Evolutionary conservation across 805 yeast genomes (phyloP).

Genomic region (Kodamaea lidongshanica): DNA sequence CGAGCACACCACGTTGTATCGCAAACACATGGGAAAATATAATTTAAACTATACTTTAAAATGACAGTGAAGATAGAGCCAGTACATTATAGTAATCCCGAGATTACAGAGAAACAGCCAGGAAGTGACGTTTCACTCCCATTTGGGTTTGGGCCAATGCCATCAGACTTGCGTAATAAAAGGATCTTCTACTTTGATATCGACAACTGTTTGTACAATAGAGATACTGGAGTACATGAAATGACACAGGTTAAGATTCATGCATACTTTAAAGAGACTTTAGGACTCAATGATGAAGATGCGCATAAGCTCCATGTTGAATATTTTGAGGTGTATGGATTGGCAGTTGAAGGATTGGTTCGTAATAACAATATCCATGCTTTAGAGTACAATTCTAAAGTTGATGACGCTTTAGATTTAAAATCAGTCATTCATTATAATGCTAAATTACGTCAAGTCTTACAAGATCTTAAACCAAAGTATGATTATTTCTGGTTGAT

Average conservation of each 20-base stretch:
- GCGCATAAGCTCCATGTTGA: constrained; percentile 65
- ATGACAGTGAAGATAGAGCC: constrained; percentile 9
- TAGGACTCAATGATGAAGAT: constrained; percentile 60
- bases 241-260: constrained; percentile 85
- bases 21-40: too few species aligned
- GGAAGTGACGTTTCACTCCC: constrained; percentile 20
- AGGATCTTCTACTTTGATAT: constrained; percentile 77
- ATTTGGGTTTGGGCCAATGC: constrained; percentile 32
- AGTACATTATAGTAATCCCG: constrained; percentile 22
- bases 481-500: constrained; percentile 79
- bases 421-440: constrained; percentile 70
- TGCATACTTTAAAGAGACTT: constrained; percentile 62
- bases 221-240: constrained; percentile 72
- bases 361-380: constrained; percentile 73
- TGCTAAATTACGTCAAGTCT: constrained; percentile 44
- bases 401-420: constrained; percentile 88
- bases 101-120: constrained; percentile 11
- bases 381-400: constrained; percentile 76
- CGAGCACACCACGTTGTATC: too few species aligned
- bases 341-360: constrained; percentile 87
- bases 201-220: constrained; percentile 82
- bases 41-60: too few species aligned
- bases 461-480: constrained; percentile 36
- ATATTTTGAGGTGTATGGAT: constrained; percentile 83
- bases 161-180: constrained; percentile 18